A percentile compares a stretch with the other conserved stretches of the same genome.
phyloP scores from a whole-genome alignment of 495 filamentous ascomycete species.

The Acidiella bohemica region DNA sequence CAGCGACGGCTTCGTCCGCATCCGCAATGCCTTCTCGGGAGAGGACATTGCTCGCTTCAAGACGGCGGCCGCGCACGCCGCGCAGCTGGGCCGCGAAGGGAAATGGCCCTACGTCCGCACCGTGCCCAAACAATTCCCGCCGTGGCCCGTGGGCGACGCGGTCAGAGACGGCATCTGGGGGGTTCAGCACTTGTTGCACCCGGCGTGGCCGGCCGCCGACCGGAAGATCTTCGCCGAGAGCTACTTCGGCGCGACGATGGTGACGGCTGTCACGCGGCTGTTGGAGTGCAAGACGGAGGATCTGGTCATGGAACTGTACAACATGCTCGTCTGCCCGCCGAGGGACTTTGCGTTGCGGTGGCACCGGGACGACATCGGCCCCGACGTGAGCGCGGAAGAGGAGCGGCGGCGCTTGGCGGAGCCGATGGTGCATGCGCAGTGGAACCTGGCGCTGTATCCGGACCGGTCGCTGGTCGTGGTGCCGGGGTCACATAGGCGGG shows the following conservation, averaged over 20 bases:
- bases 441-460: conserved; percentile 59
- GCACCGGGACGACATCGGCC: conserved; percentile 66
- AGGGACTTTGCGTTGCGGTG: conserved; percentile 54
- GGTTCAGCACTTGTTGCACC: conserved; percentile 71
- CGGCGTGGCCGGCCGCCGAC: conserved; percentile 42
- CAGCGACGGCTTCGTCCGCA: conserved; percentile 30
- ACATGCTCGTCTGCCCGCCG: conserved; percentile 58
- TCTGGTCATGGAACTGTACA: conserved; percentile 70
- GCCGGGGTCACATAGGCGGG: conserved; percentile 53
- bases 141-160: conserved; percentile 43
- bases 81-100: conserved; percentile 44
- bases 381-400: conserved; percentile 40
- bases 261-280: conserved; percentile 43
- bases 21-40: conserved; percentile 33
- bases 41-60: conserved; percentile 41
- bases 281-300: conserved; percentile 35
- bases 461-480: conserved; percentile 57
- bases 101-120: conserved; percentile 68
- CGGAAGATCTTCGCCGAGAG: conserved; percentile 38
- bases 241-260: conserved; percentile 53
- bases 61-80: conserved; percentile 38
- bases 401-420: conserved; percentile 31
- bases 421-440: conserved; percentile 49
- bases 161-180: conserved; percentile 62
- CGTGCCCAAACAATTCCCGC: conserved; percentile 75